Base-by-base conservation (phyloP, 805 yeast species). In the Barnettozyma populi region DNA sequence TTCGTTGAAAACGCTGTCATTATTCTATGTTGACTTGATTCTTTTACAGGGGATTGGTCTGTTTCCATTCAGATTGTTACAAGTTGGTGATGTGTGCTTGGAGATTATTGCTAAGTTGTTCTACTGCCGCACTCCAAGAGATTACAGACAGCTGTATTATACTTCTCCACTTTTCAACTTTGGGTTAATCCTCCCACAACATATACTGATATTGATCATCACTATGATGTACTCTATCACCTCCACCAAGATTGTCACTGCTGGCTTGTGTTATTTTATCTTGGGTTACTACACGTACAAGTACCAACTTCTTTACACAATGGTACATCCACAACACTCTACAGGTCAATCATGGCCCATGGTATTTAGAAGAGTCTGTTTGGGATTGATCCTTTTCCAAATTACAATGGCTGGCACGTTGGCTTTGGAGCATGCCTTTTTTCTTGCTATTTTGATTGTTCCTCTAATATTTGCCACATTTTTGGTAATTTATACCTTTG, bases 301-400 rank as follows among this genome's bases (percentile, higher is more conserved):
- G 65, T 92, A 90, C 66, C 97, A 90, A 65, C 72, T 92, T 47
- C 69, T 94, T 49, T 92, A 87, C 62, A 84, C 96, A 0, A 86
- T 94, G 74, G 90, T 89, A 35, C 98, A 92, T 65, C 90, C 95
- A 4, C 97, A 94, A 39, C 99, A 92, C 68, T 90, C 97, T 0
- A 94, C 97, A 0, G 99, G 98, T 1, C 87, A 86, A 62, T 90
- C 90, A 2, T 92, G 97, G 98, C 96, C 97, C 1, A 72, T 90
- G 54, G 82, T 92, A 7, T 84, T 86, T 57, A 74, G 96, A 59
- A 75, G 99, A 54, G 81, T 90, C 0, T 80, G 86, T 47, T 59
- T 90, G 43, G 98, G 98, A 0, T 66, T 92, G 27, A 67, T 86
- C 23, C 72, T 92, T 18, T 89, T 94, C 64, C 99, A 94, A 64